These are phyloP conservation scores for Kondoa subrosea DNA, from an alignment of 768 basidiomycete genomes.

Conservation along the genomic window DNA sequence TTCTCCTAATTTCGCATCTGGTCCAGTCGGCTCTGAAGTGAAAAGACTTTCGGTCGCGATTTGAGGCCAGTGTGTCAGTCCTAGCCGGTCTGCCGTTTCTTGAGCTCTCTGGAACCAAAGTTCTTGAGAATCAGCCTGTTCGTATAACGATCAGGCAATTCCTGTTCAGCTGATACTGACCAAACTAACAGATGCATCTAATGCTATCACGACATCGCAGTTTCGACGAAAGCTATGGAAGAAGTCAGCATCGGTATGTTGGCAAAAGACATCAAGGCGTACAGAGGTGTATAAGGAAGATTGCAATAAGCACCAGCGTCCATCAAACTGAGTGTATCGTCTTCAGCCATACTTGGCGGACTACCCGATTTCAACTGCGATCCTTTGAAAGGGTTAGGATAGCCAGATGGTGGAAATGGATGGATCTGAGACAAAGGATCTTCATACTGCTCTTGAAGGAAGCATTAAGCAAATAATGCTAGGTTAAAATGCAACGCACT, in stretches of 20 bases:
- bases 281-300: conserved; percentile 22
- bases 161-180: too few relatives aligned
- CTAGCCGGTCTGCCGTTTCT: conserved; percentile 20
- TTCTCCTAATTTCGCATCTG: conserved; percentile 14
- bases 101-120: conserved; percentile 30
- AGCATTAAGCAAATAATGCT: not conserved
- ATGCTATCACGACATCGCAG: conserved; percentile 28
- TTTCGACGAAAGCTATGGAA: conserved; percentile 28
- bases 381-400: conserved; percentile 31
- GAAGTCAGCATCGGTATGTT: not conserved
- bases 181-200: too few relatives aligned
- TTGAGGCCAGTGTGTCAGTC: conserved; percentile 21
- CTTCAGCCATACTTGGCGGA: conserved; percentile 23
- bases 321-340: conserved; percentile 30
- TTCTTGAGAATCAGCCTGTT: conserved; percentile 22
- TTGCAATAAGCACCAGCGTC: conserved; percentile 31
- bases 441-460: conserved; percentile 20
- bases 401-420: conserved; percentile 29
- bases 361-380: conserved; percentile 22
- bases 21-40: not conserved
- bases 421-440: conserved; percentile 27
- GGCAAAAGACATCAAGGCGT: not conserved
- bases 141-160: conserved; percentile 17
- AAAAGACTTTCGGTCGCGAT: conserved; percentile 10
- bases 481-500: too few relatives aligned